Conservation (phyloP, 2,329 filamentous ascomycete genomes). For the Hymenoscyphus infarciens region DNA sequence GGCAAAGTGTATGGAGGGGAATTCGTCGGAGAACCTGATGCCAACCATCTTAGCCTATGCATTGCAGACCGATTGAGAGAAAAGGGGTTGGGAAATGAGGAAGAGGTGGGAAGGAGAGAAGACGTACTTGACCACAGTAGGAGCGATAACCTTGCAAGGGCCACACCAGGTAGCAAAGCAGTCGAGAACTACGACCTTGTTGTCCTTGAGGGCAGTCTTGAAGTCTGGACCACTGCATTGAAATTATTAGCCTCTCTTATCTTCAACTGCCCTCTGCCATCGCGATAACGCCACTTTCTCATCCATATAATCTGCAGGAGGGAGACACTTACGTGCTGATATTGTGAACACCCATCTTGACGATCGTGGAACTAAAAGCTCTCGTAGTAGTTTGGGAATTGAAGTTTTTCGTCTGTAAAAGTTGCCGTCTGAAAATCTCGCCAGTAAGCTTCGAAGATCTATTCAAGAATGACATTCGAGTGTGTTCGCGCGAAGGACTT, state of each 20-base stretch:
- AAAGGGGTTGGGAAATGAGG: no score
- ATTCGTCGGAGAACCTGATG: constrained; percentile 56
- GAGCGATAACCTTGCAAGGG: constrained; percentile 88
- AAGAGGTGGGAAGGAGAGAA: constrained; percentile 16
- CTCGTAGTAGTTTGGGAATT: constrained; percentile 8
- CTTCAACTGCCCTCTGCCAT: background rate
- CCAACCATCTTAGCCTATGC: constrained; percentile 21
- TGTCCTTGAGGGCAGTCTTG: constrained; percentile 48
- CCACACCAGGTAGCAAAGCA: constrained; percentile 90
- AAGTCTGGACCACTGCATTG: constrained; percentile 55
- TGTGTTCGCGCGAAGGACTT: background rate
- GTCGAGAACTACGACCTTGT: constrained; percentile 73
- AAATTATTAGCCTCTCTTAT: constrained; percentile 25
- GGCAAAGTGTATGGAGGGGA: constrained; percentile 67
- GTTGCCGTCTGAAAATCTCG: background rate
- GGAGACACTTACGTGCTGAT: constrained; percentile 37
- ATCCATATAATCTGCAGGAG: background rate
- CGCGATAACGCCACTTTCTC: background rate
- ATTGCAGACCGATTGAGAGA: background rate
- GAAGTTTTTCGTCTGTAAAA: background rate
- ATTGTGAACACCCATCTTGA: constrained; percentile 46
- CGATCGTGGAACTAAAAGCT: constrained; percentile 38
- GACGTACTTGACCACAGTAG: constrained; percentile 61
- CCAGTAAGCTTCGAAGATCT: constrained; percentile 19
- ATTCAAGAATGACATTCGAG: constrained; percentile 22